phyloP scores from a whole-genome alignment of 345 rosid species.

The Moringa oleifera region DNA sequence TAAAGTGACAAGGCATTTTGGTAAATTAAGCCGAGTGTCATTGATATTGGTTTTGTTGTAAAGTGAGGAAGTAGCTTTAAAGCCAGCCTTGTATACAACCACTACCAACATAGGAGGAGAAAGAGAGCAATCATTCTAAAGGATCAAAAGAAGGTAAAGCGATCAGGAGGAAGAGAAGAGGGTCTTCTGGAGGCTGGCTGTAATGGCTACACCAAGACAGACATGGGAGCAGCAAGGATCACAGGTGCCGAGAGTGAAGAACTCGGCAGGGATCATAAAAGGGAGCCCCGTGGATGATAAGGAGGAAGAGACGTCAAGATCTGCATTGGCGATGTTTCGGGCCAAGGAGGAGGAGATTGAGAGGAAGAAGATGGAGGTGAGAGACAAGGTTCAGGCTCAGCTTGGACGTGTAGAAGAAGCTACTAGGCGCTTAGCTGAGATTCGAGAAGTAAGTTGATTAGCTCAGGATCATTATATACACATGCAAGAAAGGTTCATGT shows the following conservation, averaged over 20 bases:
- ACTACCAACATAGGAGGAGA: constrained; percentile 18
- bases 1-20: constrained; percentile 21
- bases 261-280: constrained; percentile 31
- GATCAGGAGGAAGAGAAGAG: constrained; percentile 5
- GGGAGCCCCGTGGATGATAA: constrained; percentile 53
- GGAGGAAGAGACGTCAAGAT: constrained; percentile 68
- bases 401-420: constrained; percentile 76
- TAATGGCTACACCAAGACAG: constrained; percentile 51
- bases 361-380: constrained; percentile 73
- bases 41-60: constrained; percentile 19
- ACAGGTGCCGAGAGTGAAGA: constrained; percentile 45
- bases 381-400: constrained; percentile 57
- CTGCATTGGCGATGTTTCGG: constrained; percentile 63
- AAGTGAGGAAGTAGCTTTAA: constrained; percentile 31
- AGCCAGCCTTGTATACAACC: constrained; percentile 27
- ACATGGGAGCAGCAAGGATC: constrained; percentile 39
- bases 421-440: constrained; percentile 67
- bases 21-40: constrained; percentile 14
- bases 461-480: too few species aligned
- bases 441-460: constrained; percentile 60
- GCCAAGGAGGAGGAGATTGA: constrained; percentile 94
- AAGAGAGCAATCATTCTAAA: constrained; percentile 32
- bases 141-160: background rate
- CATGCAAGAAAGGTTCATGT: too few species aligned
- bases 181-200: constrained; percentile 6